A percentile compares a stretch with the other conserved stretches of the same genome.
These are phyloP conservation scores for Neocucurbitaria cava DNA, from an alignment of 2,329 filamentous ascomycete species.

Conservation along the genomic window DNA sequence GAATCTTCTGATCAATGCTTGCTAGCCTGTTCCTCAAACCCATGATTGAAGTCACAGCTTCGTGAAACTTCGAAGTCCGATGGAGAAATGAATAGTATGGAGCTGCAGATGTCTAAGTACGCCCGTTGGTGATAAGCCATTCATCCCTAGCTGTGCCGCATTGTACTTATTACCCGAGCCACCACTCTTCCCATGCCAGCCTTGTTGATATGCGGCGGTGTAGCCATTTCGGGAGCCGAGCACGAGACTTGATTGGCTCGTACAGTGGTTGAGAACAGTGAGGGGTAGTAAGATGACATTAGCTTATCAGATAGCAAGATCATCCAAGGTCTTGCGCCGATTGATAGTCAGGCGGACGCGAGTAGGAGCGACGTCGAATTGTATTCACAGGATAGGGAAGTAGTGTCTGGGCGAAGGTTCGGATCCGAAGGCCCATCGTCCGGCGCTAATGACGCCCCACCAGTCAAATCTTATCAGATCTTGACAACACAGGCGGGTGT, in stretches of 20 bases:
- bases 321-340: not conserved
- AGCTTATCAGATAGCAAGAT: conserved; percentile 6
- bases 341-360: not conserved
- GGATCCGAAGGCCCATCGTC: conserved; percentile 1
- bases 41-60: conserved; percentile 6
- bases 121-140: not conserved
- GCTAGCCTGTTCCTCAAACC: conserved; percentile 17
- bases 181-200: not conserved
- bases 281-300: conserved; percentile 5
- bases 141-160: not conserved
- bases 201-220: conserved; percentile 1
- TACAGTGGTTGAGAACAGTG: not conserved
- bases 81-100: not conserved
- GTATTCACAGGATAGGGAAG: not conserved
- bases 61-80: not conserved
- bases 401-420: not conserved
- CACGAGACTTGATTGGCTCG: not conserved
- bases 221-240: conserved; percentile 1
- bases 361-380: not conserved
- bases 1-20: conserved; percentile 41
- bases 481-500: not conserved
- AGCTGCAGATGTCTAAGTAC: not conserved
- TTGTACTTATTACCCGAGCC: not conserved
- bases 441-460: conserved; percentile 11
- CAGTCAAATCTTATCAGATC: conserved; percentile 22